phyloP scores from a whole-genome alignment of 768 basidiomycete species.

The Inosperma sp. region DNA sequence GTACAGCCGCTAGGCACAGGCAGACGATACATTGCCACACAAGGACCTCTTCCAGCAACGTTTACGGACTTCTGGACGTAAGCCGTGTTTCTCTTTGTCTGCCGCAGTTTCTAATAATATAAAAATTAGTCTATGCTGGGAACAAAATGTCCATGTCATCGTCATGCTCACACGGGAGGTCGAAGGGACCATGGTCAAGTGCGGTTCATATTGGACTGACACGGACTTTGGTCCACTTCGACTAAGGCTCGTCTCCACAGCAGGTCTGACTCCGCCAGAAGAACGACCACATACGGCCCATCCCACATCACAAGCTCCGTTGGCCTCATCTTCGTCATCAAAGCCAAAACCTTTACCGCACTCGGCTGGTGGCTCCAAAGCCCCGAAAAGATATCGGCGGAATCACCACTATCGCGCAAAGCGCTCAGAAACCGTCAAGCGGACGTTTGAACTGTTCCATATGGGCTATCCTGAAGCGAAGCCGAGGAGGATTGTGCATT shows the following conservation, averaged over 20 bases:
- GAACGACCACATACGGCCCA: constrained; percentile 20
- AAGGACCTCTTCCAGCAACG: constrained; percentile 88
- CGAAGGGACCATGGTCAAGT: constrained; percentile 86
- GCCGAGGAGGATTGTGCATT: constrained; percentile 69
- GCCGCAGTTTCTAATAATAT: background rate
- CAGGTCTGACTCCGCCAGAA: constrained; percentile 25
- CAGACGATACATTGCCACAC: constrained; percentile 89
- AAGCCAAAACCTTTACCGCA: constrained; percentile 13
- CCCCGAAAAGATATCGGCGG: constrained; percentile 4
- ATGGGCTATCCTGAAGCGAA: constrained; percentile 52
- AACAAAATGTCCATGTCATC: constrained; percentile 91
- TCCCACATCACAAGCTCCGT: constrained; percentile 5
- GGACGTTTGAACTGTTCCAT: constrained; percentile 68
- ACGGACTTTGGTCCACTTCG: constrained; percentile 66
- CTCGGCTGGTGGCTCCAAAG: constrained; percentile 7
- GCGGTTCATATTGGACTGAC: constrained; percentile 84
- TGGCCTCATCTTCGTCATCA: constrained; percentile 41
- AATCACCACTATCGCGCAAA: constrained; percentile 13
- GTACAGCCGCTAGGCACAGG: constrained; percentile 82
- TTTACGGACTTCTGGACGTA: constrained; percentile 94
- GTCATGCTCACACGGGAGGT: constrained; percentile 95
- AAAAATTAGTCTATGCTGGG: constrained; percentile 71
- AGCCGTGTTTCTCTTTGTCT: constrained; percentile 27
- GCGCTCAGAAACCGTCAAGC: constrained; percentile 40
- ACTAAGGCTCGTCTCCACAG: constrained; percentile 44